A percentile compares a stretch with the other conserved stretches of the same genome.
These are phyloP conservation scores for Lentinula raphanica DNA, from an alignment of 768 basidiomycete species.

Conservation along the genomic window DNA sequence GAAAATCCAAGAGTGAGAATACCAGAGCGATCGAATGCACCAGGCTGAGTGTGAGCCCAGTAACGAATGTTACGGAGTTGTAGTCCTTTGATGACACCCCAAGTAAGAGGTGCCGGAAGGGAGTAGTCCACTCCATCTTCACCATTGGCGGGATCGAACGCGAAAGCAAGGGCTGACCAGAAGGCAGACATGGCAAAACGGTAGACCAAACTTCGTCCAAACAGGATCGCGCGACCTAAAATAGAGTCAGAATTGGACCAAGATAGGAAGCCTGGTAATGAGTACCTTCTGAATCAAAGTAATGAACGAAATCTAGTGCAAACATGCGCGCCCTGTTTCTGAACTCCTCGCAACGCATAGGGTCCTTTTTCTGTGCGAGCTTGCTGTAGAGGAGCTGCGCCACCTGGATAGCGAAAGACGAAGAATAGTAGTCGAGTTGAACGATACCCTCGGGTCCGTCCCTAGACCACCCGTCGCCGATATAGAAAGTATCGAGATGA, in stretches of 20 bases:
- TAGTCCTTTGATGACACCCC: slow-evolving; percentile 72
- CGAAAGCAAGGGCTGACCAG: slow-evolving; percentile 71
- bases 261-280: slow-evolving; percentile 6
- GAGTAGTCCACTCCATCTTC: slow-evolving; percentile 14
- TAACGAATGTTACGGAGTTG: slow-evolving; percentile 69
- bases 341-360: slow-evolving; percentile 60
- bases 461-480: slow-evolving; percentile 69
- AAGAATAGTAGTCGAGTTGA: slow-evolving; percentile 78
- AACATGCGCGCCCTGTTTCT: slow-evolving; percentile 57
- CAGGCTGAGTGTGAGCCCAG: slow-evolving; percentile 56
- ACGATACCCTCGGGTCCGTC: slow-evolving; percentile 74
- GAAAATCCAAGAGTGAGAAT: slow-evolving; percentile 68
- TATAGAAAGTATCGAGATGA: slow-evolving; percentile 76
- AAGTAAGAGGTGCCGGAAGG: slow-evolving; percentile 63
- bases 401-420: slow-evolving; percentile 75
- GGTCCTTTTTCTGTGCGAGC: slow-evolving; percentile 56
- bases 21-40: slow-evolving; percentile 56
- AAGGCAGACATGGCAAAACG: slow-evolving; percentile 81
- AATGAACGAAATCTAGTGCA: slow-evolving; percentile 66
- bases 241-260: background rate
- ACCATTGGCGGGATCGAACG: slow-evolving; percentile 39
- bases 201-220: slow-evolving; percentile 72
- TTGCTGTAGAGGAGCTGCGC: slow-evolving; percentile 70
- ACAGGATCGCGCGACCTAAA: slow-evolving; percentile 66
- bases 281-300: slow-evolving; percentile 67